Conservation (phyloP, 2,329 filamentous ascomycete genomes). For the Xylariaceae sp. region DNA sequence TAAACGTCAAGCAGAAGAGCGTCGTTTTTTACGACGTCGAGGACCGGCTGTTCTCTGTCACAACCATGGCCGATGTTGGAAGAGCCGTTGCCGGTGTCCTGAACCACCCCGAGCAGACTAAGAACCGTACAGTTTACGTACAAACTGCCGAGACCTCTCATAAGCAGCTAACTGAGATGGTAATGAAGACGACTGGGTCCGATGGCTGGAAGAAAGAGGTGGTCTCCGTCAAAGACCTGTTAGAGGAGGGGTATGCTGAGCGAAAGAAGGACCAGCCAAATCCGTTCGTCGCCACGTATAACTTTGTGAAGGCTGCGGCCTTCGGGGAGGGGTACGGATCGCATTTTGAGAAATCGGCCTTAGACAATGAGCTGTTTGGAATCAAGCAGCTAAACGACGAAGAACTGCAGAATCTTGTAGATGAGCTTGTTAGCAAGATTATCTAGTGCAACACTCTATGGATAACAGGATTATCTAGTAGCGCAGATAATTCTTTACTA, state of each 20-base stretch:
- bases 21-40: constrained; percentile 58
- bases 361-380: constrained; percentile 55
- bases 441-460: no score
- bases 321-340: constrained; percentile 41
- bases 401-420: no score
- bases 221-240: neutral
- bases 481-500: no score
- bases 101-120: constrained; percentile 50
- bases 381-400: constrained; percentile 49
- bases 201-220: neutral
- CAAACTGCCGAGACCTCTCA: constrained; percentile 9
- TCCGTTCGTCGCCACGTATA: constrained; percentile 16
- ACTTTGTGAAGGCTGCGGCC: neutral
- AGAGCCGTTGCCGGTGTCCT: constrained; percentile 55
- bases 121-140: constrained; percentile 57
- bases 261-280: constrained; percentile 8
- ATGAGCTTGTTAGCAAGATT: no score
- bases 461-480: no score
- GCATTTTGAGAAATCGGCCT: constrained; percentile 48
- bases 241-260: constrained; percentile 7
- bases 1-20: constrained; percentile 22
- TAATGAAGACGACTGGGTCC: constrained; percentile 5
- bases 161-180: constrained; percentile 15
- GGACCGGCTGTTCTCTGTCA: constrained; percentile 49
- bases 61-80: constrained; percentile 52